Evolutionary conservation across 2,329 filamentous ascomycete species (phyloP), one percentile per base, ranked within the genome.

Genomic region (Akanthomyces muscarius): DNA sequence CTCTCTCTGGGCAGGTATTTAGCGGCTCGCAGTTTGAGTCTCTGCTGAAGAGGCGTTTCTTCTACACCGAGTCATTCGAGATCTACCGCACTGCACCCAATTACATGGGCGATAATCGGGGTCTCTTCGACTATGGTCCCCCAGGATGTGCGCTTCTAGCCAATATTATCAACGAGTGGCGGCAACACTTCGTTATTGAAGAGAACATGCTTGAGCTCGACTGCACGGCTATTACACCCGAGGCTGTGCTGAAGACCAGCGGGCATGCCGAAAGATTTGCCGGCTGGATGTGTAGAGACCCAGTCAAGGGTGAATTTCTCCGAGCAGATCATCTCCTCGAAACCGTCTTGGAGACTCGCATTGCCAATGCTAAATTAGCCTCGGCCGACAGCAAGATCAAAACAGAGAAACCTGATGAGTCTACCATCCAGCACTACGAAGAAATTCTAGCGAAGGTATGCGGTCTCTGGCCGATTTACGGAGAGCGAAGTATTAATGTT

Each of bases 201-300:
- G 64, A 68, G 30, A 65, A 66, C 23, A 68, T 66, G 64, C 33
- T 66, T n/a, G 86, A 89, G 74, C 80, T 89, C 63, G 87, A 90
- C 72, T 87, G 85, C 74, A 87, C 86, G 30, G 88, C 88, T 81
- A 77, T 90, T 66, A 89, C 87, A 30, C 87, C 87, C 25, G 81
- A 89, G 69, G 82, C 87, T 57, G 85, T 90, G 14, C 80, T 90
- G 63, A 88, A 89, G 77, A 89, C 87, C 36, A 83, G 80, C 70
- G 88, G 88, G 52, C 88, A 90, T 72, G 87, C 90, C 51, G 87
- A 89, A 71, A 88, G 88, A 73, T 89, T 89, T 71, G 85, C 87
- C 68, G 86, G 89, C 71, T 89, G 84, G 85, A 89, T 89, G 85
- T 87, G 83, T 80, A 87, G 86, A 72, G 87, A 89, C 72, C 85